These are phyloP conservation scores for Heterobasidion annosum DNA, from an alignment of 1,284 basidiomycete species.

Conservation along the genomic window DNA sequence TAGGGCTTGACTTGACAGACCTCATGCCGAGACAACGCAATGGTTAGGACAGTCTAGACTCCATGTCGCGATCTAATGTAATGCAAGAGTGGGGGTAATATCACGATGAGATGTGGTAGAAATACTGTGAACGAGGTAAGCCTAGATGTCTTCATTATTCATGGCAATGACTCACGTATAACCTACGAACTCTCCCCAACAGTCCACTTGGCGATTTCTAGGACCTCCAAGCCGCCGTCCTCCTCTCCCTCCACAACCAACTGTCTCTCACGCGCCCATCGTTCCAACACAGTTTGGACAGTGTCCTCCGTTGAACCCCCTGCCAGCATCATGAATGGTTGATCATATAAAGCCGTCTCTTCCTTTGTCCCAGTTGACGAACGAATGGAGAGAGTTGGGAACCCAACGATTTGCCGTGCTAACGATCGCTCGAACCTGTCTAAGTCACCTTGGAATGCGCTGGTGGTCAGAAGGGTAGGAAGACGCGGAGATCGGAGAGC, in stretches of 20 bases:
- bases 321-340: constrained; percentile 74
- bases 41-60: too few species aligned
- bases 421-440: constrained; percentile 68
- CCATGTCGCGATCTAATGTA: too few species aligned
- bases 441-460: constrained; percentile 43
- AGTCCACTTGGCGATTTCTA: constrained; percentile 60
- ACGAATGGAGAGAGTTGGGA: constrained; percentile 62
- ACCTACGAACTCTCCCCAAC: constrained; percentile 39
- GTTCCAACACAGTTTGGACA: constrained; percentile 53
- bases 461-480: constrained; percentile 30
- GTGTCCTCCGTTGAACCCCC: constrained; percentile 40
- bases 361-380: constrained; percentile 29
- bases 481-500: constrained; percentile 42
- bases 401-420: constrained; percentile 81
- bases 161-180: not conserved
- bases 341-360: constrained; percentile 66
- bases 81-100: too few species aligned
- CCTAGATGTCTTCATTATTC: too few species aligned
- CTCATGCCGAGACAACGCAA: too few species aligned
- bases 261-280: constrained; percentile 59
- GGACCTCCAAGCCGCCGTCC: constrained; percentile 43
- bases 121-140: too few species aligned
- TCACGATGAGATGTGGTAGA: too few species aligned
- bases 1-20: too few species aligned
- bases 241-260: constrained; percentile 26